Conservation (phyloP, 495 filamentous ascomycete species). For the Lasiosphaeriaceae sp. region DNA sequence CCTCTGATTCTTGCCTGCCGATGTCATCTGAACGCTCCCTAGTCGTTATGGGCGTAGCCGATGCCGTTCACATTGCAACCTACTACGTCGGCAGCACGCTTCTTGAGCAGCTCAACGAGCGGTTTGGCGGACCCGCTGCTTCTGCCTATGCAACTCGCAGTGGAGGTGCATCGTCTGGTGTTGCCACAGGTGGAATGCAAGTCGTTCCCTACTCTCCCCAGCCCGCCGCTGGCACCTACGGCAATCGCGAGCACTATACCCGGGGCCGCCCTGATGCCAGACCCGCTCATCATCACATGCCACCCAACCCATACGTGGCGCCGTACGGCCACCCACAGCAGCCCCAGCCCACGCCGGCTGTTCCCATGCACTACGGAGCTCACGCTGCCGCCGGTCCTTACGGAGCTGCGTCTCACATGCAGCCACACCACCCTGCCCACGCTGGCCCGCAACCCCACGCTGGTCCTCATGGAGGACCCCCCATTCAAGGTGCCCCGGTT, state of each 20-base stretch:
- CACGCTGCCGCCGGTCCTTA: slow-evolving; percentile 43
- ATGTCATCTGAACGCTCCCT: slow-evolving; percentile 93
- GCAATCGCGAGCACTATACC: slow-evolving; percentile 77
- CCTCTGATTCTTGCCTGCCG: slow-evolving; percentile 89
- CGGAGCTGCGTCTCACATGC: slow-evolving; percentile 74
- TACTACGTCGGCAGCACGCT: slow-evolving; percentile 97
- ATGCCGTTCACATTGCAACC: slow-evolving; percentile 96
- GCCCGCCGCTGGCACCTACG: slow-evolving; percentile 85
- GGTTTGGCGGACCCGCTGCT: slow-evolving; percentile 91
- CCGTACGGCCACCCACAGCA: slow-evolving; percentile 62
- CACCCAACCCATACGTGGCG: slow-evolving; percentile 43
- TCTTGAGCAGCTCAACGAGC: slow-evolving; percentile 91
- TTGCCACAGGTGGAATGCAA: slow-evolving; percentile 94
- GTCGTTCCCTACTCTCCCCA: slow-evolving; percentile 94
- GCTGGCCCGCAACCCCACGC: slow-evolving; percentile 47
- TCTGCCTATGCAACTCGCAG: slow-evolving; percentile 96
- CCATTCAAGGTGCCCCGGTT: slow-evolving; percentile 66
- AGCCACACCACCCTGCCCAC: slow-evolving; percentile 60
- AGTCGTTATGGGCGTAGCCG: slow-evolving; percentile 86
- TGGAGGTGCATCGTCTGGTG: slow-evolving; percentile 77
- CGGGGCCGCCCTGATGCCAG: slow-evolving; percentile 65
- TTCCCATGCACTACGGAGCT: slow-evolving; percentile 68
- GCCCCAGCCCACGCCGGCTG: slow-evolving; percentile 57
- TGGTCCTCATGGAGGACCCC: slow-evolving; percentile 57
- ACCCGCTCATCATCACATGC: slow-evolving; percentile 43